Conservation (phyloP, 169 alveolate species). For the Plasmodium adleri region DNA sequence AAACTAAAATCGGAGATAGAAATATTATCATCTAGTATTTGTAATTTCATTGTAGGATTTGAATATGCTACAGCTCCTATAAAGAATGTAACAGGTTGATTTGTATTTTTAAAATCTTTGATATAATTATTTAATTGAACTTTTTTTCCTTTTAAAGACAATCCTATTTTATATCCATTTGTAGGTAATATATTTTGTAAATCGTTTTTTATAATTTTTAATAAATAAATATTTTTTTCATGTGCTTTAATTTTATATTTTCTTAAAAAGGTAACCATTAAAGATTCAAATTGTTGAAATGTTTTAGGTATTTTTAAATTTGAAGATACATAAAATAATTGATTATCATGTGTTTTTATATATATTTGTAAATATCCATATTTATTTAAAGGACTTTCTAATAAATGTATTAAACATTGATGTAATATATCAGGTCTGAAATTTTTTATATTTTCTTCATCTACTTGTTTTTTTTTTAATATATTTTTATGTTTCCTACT, state of each 20-base stretch:
- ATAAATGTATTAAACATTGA: conserved; percentile 89
- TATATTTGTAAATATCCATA: conserved; percentile 85
- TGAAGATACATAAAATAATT: conserved; percentile 90
- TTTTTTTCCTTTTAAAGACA: conserved; percentile 85
- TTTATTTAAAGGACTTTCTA: conserved; percentile 89
- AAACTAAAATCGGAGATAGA: conserved; percentile 89
- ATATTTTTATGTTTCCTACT: conserved; percentile 36
- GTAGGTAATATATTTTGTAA: conserved; percentile 85
- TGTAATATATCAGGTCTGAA: conserved; percentile 91
- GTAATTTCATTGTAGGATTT: conserved; percentile 85
- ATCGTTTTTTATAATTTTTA: conserved; percentile 89
- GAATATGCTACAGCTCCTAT: conserved; percentile 91
- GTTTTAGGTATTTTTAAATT: conserved; percentile 90
- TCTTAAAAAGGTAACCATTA: conserved; percentile 86
- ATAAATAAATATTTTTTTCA: conserved; percentile 83
- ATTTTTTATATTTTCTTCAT: conserved; percentile 80
- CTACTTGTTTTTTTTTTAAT: conserved; percentile 10
- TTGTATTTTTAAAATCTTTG: conserved; percentile 77
- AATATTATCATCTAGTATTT: conserved; percentile 84
- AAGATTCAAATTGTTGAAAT: conserved; percentile 85
- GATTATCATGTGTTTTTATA: conserved; percentile 88
- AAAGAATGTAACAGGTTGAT: conserved; percentile 86
- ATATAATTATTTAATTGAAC: conserved; percentile 82
- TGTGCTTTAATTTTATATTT: conserved; percentile 87
- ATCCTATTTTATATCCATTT: conserved; percentile 87